Percentiles rank a stretch among this genome's conserved stretches.
Conservation (phyloP, 345 rosid species). For the Eucalyptus guilfoylei region DNA sequence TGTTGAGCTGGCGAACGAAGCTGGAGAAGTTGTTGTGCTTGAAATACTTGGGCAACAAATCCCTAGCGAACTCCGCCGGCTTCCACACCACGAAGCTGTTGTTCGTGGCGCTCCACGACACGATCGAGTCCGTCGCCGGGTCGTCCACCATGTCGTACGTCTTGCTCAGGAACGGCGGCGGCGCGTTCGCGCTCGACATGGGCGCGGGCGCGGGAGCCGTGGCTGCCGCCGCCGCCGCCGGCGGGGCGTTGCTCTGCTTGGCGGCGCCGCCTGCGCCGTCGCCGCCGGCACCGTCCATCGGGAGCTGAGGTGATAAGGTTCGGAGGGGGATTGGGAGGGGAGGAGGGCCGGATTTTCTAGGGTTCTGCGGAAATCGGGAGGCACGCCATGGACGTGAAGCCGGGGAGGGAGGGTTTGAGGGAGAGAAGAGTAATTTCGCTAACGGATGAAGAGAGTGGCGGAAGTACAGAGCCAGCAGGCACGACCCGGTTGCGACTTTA, state of each 20-base stretch:
- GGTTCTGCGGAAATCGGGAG: not conserved
- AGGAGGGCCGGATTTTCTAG: not conserved
- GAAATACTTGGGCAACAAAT: conserved; percentile 72
- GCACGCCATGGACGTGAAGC: not conserved
- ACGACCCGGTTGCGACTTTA: not conserved
- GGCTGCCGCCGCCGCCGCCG: conserved; percentile 19
- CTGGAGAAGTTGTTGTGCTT: conserved; percentile 93
- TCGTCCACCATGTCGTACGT: conserved; percentile 95
- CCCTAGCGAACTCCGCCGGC: conserved; percentile 75
- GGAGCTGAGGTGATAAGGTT: not conserved
- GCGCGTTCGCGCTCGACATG: conserved; percentile 29
- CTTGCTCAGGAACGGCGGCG: conserved; percentile 84
- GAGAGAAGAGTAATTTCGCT: not conserved
- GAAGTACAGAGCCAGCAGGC: not conserved
- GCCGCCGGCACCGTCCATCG: conserved; percentile 13
- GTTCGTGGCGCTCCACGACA: conserved; percentile 73
- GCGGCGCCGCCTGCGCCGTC: not conserved
- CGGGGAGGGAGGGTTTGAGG: not conserved
- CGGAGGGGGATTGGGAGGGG: not conserved
- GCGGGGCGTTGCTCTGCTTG: not conserved
- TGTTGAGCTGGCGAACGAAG: conserved; percentile 84
- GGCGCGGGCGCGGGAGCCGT: not conserved
- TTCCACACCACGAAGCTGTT: conserved; percentile 90
- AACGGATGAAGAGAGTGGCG: not conserved
- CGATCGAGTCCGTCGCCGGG: conserved; percentile 55